phyloP scores from a whole-genome alignment of 1,284 basidiomycete species.

The Puccinia hordei region DNA sequence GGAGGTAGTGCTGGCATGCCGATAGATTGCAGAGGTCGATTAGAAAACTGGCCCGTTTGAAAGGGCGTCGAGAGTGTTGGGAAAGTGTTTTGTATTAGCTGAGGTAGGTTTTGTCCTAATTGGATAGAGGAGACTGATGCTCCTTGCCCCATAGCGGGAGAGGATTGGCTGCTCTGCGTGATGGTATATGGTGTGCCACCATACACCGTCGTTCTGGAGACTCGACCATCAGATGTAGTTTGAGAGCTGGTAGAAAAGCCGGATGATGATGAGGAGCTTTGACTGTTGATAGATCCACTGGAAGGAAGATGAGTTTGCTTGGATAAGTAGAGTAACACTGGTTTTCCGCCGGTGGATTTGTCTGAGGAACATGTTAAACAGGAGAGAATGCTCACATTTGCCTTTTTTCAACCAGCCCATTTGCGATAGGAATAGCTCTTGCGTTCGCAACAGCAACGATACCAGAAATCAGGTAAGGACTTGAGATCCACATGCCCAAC shows the following conservation, averaged over 20 bases:
- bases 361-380: not conserved
- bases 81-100: constrained; percentile 5
- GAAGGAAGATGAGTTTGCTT: constrained; percentile 1
- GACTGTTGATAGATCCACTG: not conserved
- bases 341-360: not conserved
- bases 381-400: not conserved
- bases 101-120: constrained; percentile 24
- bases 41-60: not conserved
- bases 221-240: constrained; percentile 21
- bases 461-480: constrained; percentile 9
- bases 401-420: not conserved
- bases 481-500: constrained; percentile 16
- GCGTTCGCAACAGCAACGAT: constrained; percentile 1
- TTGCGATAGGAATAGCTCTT: not conserved
- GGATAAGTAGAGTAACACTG: not conserved
- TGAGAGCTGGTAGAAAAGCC: constrained; percentile 2
- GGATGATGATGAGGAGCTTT: constrained; percentile 6
- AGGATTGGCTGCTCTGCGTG: constrained; percentile 8
- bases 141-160: not conserved
- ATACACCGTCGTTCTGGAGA: constrained; percentile 7
- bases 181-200: constrained; percentile 27
- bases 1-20: constrained; percentile 10
- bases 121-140: not conserved
- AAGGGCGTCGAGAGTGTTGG: not conserved
- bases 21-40: constrained; percentile 3